Conservation (phyloP, 2,329 filamentous ascomycete species). For the Bipolaris cookei region DNA sequence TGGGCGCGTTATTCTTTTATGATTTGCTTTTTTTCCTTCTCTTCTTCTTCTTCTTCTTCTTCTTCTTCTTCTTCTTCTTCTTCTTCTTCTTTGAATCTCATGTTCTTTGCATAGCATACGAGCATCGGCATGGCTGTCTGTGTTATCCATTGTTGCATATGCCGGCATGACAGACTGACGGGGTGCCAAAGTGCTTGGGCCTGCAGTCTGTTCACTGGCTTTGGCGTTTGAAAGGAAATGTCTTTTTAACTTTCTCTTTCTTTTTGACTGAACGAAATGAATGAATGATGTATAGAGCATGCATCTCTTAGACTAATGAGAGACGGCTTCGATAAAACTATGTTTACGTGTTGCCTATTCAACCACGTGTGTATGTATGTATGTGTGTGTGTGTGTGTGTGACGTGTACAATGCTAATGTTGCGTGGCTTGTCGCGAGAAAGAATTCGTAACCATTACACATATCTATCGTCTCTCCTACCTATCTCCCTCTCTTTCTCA, state of each 20-base stretch:
- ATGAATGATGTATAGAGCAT: slow-evolving; percentile 14
- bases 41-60: slow-evolving; percentile 12
- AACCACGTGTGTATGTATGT: not conserved
- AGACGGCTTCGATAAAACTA: not conserved
- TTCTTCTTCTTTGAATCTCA: slow-evolving; percentile 15
- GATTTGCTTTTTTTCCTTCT: slow-evolving; percentile 18
- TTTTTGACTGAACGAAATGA: slow-evolving; percentile 14
- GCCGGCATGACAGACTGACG: slow-evolving; percentile 28
- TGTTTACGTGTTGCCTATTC: not conserved
- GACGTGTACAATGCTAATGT: not conserved
- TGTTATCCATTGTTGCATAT: slow-evolving; percentile 30
- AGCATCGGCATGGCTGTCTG: slow-evolving; percentile 29
- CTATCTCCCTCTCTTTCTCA: not conserved
- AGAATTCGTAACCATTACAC: slow-evolving; percentile 8
- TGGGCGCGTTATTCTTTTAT: slow-evolving; percentile 30
- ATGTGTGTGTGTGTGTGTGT: no score
- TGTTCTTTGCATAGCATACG: slow-evolving; percentile 43
- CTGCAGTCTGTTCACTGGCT: slow-evolving; percentile 33
- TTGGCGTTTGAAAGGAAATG: slow-evolving; percentile 32
- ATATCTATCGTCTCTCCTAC: not conserved
- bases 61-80: slow-evolving; percentile 12
- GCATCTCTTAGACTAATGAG: not conserved
- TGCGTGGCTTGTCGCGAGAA: not conserved
- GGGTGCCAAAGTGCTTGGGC: slow-evolving; percentile 50
- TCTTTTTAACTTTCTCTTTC: slow-evolving; percentile 4